Evolutionary conservation across 108 stramenopile species (phyloP).

Genomic region (Cyclostephanos tholiformis): DNA sequence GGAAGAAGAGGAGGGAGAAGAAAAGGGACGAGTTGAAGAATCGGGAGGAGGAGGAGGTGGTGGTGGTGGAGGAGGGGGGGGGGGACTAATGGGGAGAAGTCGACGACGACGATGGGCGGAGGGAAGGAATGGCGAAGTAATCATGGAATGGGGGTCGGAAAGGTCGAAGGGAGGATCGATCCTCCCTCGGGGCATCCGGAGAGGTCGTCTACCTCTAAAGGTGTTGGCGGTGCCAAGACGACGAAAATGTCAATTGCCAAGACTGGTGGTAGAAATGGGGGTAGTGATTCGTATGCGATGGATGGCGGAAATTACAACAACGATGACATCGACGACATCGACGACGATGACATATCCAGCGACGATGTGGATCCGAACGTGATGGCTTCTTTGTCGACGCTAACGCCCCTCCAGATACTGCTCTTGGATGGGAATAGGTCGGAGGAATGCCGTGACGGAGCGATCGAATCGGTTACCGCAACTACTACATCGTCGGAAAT

Average conservation of each 20-base stretch:
- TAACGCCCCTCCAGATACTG: slow-evolving; percentile 29
- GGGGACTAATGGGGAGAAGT: too few relatives aligned
- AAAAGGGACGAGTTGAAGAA: slow-evolving; percentile 25
- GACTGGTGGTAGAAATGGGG: neutral
- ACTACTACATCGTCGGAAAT: too few relatives aligned
- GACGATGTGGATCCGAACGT: slow-evolving; percentile 18
- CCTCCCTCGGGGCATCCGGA: too few relatives aligned
- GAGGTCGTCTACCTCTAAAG: neutral
- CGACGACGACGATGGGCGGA: too few relatives aligned
- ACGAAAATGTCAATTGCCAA: neutral
- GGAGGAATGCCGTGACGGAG: neutral
- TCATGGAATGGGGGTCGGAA: too few relatives aligned
- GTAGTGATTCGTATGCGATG: neutral
- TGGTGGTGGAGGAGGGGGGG: too few relatives aligned
- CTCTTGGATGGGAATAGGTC: slow-evolving; percentile 12
- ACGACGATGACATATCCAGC: slow-evolving; percentile 20
- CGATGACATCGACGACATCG: neutral
- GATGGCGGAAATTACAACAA: slow-evolving; percentile 1
- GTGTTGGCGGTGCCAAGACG: neutral
- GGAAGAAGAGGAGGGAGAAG: slow-evolving; percentile 7
- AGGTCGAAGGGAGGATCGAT: too few relatives aligned
- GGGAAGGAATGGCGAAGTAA: neutral
- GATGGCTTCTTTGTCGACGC: slow-evolving; percentile 16
- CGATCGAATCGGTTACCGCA: too few relatives aligned
- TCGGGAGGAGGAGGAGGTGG: neutral